These are phyloP conservation scores for Calonectria pseudoreteaudii DNA, from an alignment of 2,329 filamentous ascomycete genomes.

Conservation along the genomic window DNA sequence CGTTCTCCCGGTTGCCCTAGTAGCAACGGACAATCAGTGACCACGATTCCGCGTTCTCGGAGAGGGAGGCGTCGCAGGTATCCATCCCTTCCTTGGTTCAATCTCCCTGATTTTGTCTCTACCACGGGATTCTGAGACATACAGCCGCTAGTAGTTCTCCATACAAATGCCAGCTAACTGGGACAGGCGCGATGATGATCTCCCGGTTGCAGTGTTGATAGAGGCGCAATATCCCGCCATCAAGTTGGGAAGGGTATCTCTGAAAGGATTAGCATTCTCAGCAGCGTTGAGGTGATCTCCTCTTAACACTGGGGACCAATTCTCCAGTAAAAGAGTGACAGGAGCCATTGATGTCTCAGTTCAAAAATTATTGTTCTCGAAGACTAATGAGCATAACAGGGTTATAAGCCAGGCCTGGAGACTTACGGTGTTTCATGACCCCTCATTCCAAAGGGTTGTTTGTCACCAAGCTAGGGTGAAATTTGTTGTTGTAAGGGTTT, in stretches of 20 bases:
- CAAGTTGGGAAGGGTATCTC: background rate
- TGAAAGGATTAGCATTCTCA: background rate
- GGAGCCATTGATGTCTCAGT: background rate
- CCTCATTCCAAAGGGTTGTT: background rate
- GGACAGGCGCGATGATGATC: background rate
- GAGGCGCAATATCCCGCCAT: too few species aligned
- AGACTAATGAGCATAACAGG: background rate
- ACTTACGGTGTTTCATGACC: background rate
- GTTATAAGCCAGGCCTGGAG: background rate
- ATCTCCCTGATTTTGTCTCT: background rate
- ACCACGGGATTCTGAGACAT: background rate
- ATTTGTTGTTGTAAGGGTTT: background rate
- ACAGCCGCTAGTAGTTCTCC: background rate
- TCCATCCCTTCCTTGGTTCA: background rate
- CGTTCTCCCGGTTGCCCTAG: background rate
- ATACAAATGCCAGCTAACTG: background rate
- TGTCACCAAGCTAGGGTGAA: background rate
- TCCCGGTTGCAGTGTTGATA: background rate
- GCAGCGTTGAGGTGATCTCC: too few species aligned
- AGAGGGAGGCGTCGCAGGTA: background rate
- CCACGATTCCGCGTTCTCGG: background rate
- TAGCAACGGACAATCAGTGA: background rate
- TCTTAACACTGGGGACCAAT: background rate
- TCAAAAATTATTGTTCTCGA: background rate
- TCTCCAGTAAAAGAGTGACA: background rate